Conservation (phyloP, 1,284 basidiomycete species). For the Abortiporus biennis region DNA sequence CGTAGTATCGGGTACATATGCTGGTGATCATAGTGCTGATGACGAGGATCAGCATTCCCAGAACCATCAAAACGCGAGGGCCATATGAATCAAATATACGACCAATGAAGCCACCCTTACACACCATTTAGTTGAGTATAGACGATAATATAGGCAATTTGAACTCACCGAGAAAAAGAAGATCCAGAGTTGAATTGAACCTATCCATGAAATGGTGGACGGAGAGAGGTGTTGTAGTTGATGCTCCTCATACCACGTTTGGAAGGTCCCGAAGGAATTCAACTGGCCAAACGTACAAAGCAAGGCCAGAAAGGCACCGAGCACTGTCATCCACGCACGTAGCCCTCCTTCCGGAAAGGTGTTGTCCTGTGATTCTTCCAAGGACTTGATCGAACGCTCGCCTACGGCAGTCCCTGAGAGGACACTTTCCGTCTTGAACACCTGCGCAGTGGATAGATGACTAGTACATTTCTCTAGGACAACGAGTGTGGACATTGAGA, state of each 20-base stretch:
- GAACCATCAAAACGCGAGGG: conserved; percentile 24
- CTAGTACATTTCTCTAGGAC: conserved; percentile 7
- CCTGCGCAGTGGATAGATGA: not conserved
- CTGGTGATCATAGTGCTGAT: conserved; percentile 32
- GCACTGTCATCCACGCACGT: conserved; percentile 29
- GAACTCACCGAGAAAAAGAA: conserved; percentile 33
- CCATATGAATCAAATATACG: conserved; percentile 31
- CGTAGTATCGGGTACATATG: conserved; percentile 29
- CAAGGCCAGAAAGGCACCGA: conserved; percentile 29
- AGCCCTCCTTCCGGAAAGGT: conserved; percentile 24
- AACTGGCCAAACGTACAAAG: conserved; percentile 33
- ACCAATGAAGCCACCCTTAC: conserved; percentile 26
- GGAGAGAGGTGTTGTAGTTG: conserved; percentile 27
- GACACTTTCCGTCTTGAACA: not conserved
- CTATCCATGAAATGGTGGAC: conserved; percentile 42
- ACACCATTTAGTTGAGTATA: conserved; percentile 1
- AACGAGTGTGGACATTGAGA: too few relatives aligned
- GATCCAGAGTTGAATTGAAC: conserved; percentile 35
- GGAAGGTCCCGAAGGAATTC: conserved; percentile 34
- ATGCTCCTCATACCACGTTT: conserved; percentile 36
- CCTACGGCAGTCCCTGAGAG: not conserved
- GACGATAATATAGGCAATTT: conserved; percentile 1
- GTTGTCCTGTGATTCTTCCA: conserved; percentile 2
- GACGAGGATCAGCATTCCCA: conserved; percentile 27
- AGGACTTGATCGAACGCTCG: not conserved